phyloP scores from a whole-genome alignment of 768 basidiomycete species.

The Mycena haematopus region DNA sequence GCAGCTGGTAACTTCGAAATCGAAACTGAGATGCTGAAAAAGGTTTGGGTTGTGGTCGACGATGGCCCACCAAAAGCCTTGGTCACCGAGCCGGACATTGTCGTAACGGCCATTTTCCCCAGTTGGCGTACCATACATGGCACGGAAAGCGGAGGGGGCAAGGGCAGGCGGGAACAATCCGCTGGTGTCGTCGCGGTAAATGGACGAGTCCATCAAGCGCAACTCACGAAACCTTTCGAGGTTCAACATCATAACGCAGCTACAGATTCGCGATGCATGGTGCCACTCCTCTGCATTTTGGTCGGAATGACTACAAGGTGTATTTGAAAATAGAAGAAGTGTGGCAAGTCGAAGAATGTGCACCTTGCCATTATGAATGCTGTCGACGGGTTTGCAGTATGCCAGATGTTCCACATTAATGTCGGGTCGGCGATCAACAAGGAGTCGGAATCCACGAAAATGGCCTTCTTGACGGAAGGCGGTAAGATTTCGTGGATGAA shows the following conservation, averaged over 20 bases:
- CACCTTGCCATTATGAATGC: constrained; percentile 47
- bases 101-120: constrained; percentile 44
- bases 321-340: background rate
- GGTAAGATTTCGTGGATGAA: constrained; percentile 60
- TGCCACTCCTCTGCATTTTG: constrained; percentile 48
- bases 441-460: constrained; percentile 60
- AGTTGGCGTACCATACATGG: constrained; percentile 50
- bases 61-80: constrained; percentile 63
- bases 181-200: constrained; percentile 41
- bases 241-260: constrained; percentile 60
- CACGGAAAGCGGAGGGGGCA: constrained; percentile 48
- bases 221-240: constrained; percentile 48
- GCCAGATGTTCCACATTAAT: constrained; percentile 52
- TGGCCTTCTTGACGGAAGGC: constrained; percentile 47
- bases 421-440: constrained; percentile 55
- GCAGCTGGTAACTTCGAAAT: constrained; percentile 58
- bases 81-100: constrained; percentile 56
- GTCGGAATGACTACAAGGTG: constrained; percentile 44
- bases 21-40: constrained; percentile 49
- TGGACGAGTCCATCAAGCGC: constrained; percentile 54
- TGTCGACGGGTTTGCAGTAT: constrained; percentile 39
- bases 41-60: constrained; percentile 49
- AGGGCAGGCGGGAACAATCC: constrained; percentile 40
- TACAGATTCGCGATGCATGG: constrained; percentile 54
- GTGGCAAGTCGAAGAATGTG: background rate